Percentiles rank a stretch among this genome's conserved stretches.
phyloP scores from a whole-genome alignment of 2,329 filamentous ascomycete species.

The Fusarium nelsonii region DNA sequence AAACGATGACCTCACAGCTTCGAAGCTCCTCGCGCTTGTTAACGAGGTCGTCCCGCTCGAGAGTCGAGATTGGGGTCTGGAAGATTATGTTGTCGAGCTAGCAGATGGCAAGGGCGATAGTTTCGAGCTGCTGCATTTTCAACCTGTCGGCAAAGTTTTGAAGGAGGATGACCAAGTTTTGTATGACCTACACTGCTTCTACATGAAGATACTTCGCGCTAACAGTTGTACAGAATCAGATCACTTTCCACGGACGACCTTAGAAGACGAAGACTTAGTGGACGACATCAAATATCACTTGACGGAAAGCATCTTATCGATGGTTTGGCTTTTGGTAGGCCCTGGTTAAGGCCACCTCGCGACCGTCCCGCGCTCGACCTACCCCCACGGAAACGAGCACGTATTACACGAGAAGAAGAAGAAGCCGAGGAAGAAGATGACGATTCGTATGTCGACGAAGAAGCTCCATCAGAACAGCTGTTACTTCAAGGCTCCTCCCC shows the following conservation, averaged over 20 bases:
- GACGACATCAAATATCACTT: slow-evolving; percentile 82
- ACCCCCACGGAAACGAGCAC: slow-evolving; percentile 77
- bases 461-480: slow-evolving; percentile 45
- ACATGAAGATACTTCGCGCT: neutral
- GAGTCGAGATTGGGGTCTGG: slow-evolving; percentile 83
- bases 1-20: slow-evolving; percentile 74
- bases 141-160: slow-evolving; percentile 75
- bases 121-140: slow-evolving; percentile 91
- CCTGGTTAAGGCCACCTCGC: slow-evolving; percentile 70
- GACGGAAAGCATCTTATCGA: slow-evolving; percentile 87
- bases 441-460: slow-evolving; percentile 52
- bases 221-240: slow-evolving; percentile 71
- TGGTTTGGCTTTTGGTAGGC: slow-evolving; percentile 84
- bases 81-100: slow-evolving; percentile 90
- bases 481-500: slow-evolving; percentile 51
- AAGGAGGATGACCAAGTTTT: slow-evolving; percentile 87
- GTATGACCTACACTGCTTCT: slow-evolving; percentile 61
- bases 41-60: slow-evolving; percentile 87
- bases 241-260: slow-evolving; percentile 81
- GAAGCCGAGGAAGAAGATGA: slow-evolving; percentile 55
- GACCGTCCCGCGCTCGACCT: slow-evolving; percentile 77
- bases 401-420: slow-evolving; percentile 62
- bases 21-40: slow-evolving; percentile 80
- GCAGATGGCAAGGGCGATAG: slow-evolving; percentile 64
- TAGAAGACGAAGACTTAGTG: slow-evolving; percentile 76